A percentile compares a stretch with the other conserved stretches of the same genome.
Evolutionary conservation across 2,329 filamentous ascomycete species (phyloP).

Genomic region (Chaetomiaceae sp.): DNA sequence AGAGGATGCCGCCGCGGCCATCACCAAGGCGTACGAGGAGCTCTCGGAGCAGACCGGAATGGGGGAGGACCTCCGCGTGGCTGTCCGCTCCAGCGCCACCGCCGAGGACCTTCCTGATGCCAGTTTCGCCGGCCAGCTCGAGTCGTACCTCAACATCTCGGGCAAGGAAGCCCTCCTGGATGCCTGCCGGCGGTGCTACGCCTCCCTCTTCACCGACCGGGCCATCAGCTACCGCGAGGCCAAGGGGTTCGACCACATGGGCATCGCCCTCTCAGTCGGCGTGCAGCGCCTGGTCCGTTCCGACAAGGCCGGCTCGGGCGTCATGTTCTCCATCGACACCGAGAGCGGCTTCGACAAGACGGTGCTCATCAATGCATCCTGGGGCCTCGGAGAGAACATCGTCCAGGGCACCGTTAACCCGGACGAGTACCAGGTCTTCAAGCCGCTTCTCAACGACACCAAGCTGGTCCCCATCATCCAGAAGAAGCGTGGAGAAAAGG

Average conservation of each 20-base stretch:
- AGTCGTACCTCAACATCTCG: conserved; percentile 35
- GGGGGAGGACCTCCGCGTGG: conserved; percentile 31
- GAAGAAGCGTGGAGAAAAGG: conserved; percentile 35
- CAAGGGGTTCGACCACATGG: conserved; percentile 29
- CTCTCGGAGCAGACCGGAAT: conserved; percentile 25
- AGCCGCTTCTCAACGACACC: conserved; percentile 30
- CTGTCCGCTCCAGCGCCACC: conserved; percentile 37
- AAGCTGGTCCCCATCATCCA: conserved; percentile 31
- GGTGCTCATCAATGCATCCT: conserved; percentile 35
- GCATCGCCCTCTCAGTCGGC: conserved; percentile 29
- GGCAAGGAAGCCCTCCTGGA: conserved; percentile 31
- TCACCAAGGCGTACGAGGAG: conserved; percentile 29
- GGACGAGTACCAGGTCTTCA: conserved; percentile 38
- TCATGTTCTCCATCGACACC: conserved; percentile 40
- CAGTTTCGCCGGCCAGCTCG: conserved; percentile 38
- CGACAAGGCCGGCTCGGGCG: conserved; percentile 33
- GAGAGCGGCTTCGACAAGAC: conserved; percentile 37
- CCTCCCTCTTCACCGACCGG: conserved; percentile 37
- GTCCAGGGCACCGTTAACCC: conserved; percentile 37
- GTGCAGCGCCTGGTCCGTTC: conserved; percentile 34
- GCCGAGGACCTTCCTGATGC: conserved; percentile 38
- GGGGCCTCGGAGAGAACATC: conserved; percentile 38
- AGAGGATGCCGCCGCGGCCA: conserved; percentile 27
- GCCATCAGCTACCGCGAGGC: conserved; percentile 34
- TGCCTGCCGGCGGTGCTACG: conserved; percentile 36